Evolutionary conservation across 352 stramenopile genomes (phyloP), one percentile per base, ranked within the genome.

Genomic region (Globisporangium paroecandrum): DNA sequence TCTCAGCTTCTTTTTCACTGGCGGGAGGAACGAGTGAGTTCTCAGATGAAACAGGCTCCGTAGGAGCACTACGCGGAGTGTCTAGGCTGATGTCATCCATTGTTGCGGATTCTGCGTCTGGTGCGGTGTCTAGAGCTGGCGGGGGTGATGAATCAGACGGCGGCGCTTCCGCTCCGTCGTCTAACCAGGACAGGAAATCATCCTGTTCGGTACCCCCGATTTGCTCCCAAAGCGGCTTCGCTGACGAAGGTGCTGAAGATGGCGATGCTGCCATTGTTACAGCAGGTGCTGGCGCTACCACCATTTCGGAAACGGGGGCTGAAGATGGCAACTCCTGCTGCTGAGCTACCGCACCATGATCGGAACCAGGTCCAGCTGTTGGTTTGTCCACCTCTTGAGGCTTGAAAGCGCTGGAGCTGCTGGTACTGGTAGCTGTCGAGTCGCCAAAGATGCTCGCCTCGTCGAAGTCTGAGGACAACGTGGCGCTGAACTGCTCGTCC

Each of bases 101-200:
- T 24, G 62, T 27, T 1, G 13, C 20, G 51, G 65, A 27, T 29
- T 58, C 53, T 10, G 8, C 13, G 8, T 25, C 20, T 25, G 8
- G 38, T 24, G 20, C n/a, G n/a, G 10, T 15, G 1, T 25, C 34
- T 43, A 15, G 27, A 46, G 27, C 12, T 22, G 41, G n/a, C 3
- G 7, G 13, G 7, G 36, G 1, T 10, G 29, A 29, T n/a, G 56
- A 58, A 5, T 53, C 29, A 2, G 58, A 49, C 3, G 64, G 20
- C 7, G 53, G 43, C 43, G 15, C 4, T 22, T n/a, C 18, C 49
- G 55, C 55, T 1, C 71, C 81, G 47, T 90, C 84, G 70, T 95
- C 85, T 1, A 95, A 75, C 87, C 85, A 95, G 4, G 85, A 93
- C 43, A 94, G 54, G 62, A 95, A 94, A 53, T 94, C 87, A 36